phyloP scores from a whole-genome alignment of 2,329 filamentous ascomycete genomes.

The Myriangium duriaei region DNA sequence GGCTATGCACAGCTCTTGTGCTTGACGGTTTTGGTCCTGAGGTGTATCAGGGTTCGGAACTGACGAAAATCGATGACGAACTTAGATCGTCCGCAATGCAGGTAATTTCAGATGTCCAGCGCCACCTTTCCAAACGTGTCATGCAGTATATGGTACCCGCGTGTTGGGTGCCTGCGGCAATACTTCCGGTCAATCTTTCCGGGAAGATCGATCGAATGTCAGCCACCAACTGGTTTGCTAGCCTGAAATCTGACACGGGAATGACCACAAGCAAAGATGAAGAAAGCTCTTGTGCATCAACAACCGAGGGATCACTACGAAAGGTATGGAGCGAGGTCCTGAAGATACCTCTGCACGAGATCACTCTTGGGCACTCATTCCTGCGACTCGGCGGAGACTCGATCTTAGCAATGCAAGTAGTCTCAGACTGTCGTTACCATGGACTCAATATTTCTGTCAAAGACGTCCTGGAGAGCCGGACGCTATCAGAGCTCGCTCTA shows the following conservation, averaged over 20 bases:
- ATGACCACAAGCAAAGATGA: background rate
- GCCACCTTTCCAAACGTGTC: background rate
- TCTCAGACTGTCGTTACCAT: conserved; percentile 23
- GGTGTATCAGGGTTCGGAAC: background rate
- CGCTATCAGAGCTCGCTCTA: background rate
- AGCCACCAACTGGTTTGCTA: background rate
- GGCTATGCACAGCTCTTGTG: background rate
- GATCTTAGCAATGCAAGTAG: conserved; percentile 48
- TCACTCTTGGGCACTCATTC: conserved; percentile 46
- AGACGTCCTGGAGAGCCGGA: background rate
- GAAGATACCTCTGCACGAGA: conserved; percentile 31
- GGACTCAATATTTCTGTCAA: background rate
- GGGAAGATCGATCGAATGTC: conserved; percentile 1
- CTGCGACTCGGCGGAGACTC: conserved; percentile 50
- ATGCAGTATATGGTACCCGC: conserved; percentile 2
- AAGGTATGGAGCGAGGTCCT: conserved; percentile 39
- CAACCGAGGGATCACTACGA: conserved; percentile 28
- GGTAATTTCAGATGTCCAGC: background rate
- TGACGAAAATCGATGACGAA: background rate
- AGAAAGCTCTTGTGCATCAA: no score
- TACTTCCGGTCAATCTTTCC: background rate
- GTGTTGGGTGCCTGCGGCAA: background rate
- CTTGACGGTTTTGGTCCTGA: background rate
- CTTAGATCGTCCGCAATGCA: background rate
- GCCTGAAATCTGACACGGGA: background rate